Base-by-base conservation (phyloP, 1,284 basidiomycete species). In the Naganishia sp. region DNA sequence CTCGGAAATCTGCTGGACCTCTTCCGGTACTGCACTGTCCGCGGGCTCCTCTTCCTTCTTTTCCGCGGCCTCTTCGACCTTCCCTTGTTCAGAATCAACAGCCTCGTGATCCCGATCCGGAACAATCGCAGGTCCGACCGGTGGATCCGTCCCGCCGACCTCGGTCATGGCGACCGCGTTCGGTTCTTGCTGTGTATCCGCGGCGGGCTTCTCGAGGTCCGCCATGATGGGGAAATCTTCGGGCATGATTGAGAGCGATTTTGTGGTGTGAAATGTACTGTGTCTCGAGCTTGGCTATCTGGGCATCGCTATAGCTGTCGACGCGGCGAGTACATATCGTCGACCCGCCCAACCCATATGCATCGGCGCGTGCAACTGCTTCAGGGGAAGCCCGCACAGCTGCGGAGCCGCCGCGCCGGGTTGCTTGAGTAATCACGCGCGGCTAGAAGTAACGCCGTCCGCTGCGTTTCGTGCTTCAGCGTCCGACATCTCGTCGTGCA, bases 161-260 rank as follows among this genome's bases (percentile, higher is more conserved):
- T 50, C 31, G n/a, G 59, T 52, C 59, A 61, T 52, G 18, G 59
- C 45, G 31, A 61, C 59, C 39, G 59, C 48, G 49, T 42, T 61
- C 4, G 49, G 48, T 28, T 43, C 39, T 21, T 39, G 59, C 48
- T 39, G 48, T 10, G 36, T 39, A 13, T 39, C 36, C n/a, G 59
- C 33, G 16, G 59, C 42, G 48, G 28, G 21, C 28, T 39, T 33
- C 50, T 61, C 59, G 39, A 25, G n/a, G 45, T 61, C 48, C 36
- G 57, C 57, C 59, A 61, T 61, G 48, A 21, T 43, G 33, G 31
- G 36, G 36, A 39, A 39, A 39, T 39, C 36, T 39, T 39, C 36
- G 9, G 36, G 36, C 36, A 39, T 39, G 36, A 7, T 39, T 39
- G 36, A 13, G 36, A 13, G 36, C 10, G 7, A 6, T 39, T 39